Conservation (phyloP, 192 early-diverging fungal species). For the Coemansia sp. region DNA sequence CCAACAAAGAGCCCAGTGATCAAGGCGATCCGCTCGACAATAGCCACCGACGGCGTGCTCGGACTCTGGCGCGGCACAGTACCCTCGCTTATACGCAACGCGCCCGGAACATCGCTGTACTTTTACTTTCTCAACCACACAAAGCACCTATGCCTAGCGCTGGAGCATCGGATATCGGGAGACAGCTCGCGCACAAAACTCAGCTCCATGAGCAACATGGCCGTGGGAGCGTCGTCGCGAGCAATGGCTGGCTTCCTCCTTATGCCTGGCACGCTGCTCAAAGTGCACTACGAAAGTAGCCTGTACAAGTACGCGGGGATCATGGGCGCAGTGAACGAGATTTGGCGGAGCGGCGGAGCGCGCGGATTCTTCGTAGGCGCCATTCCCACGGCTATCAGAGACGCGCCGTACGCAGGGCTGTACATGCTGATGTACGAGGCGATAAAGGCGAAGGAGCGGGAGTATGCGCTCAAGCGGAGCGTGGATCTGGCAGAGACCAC, state of each 20-base stretch:
- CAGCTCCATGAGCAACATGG: constrained; percentile 64
- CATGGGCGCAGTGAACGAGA: constrained; percentile 62
- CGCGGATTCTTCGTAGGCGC: constrained; percentile 84
- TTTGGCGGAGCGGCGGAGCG: constrained; percentile 67
- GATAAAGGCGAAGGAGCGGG: constrained; percentile 58
- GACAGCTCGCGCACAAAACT: constrained; percentile 32
- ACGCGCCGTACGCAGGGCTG: constrained; percentile 88
- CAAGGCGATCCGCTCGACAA: constrained; percentile 60
- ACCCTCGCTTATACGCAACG: constrained; percentile 45
- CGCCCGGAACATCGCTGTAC: constrained; percentile 60
- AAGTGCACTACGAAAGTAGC: constrained; percentile 89
- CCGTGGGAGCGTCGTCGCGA: constrained; percentile 68
- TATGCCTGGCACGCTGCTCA: constrained; percentile 94
- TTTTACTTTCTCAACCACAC: constrained; percentile 60
- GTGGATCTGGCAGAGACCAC: constrained; percentile 56
- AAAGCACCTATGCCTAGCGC: constrained; percentile 17
- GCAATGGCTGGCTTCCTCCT: constrained; percentile 78
- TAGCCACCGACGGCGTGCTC: constrained; percentile 49
- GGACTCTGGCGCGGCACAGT: constrained; percentile 56
- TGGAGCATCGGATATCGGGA: constrained; percentile 19
- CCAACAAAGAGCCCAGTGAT: constrained; percentile 31
- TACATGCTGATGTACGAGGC: constrained; percentile 89
- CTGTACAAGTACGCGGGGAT: constrained; percentile 80
- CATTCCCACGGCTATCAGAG: constrained; percentile 82
- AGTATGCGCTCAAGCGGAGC: constrained; percentile 23